phyloP scores from a whole-genome alignment of 805 yeast species.

The Teunomyces atbi region DNA sequence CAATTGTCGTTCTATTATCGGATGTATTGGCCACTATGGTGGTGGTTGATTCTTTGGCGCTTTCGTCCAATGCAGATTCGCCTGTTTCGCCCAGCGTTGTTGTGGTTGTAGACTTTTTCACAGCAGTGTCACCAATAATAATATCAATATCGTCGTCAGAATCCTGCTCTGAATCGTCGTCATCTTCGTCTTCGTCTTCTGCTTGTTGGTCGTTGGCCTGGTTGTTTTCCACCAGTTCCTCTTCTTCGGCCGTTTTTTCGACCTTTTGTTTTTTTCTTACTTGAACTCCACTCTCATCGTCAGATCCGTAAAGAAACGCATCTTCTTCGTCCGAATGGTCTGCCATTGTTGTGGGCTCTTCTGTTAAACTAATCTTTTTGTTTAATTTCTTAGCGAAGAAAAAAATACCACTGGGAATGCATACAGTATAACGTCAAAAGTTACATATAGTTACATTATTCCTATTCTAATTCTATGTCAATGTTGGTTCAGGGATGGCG shows the following conservation, averaged over 20 bases:
- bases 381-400: neutral
- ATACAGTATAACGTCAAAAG: neutral
- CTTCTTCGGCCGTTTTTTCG: slow-evolving; percentile 9
- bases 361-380: neutral
- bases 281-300: slow-evolving; percentile 30
- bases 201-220: slow-evolving; percentile 22
- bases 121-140: slow-evolving; percentile 52
- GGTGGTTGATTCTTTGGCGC: slow-evolving; percentile 31
- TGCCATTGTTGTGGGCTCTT: slow-evolving; percentile 8
- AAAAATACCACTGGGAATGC: neutral
- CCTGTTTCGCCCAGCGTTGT: slow-evolving; percentile 25
- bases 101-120: slow-evolving; percentile 19
- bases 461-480: neutral
- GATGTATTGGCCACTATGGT: slow-evolving; percentile 30
- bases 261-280: slow-evolving; percentile 27
- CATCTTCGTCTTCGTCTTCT: slow-evolving; percentile 23
- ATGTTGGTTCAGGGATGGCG: neutral
- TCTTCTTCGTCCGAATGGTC: slow-evolving; percentile 56
- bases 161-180: slow-evolving; percentile 46
- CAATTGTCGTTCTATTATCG: slow-evolving; percentile 47
- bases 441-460: slow-evolving; percentile 7
- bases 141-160: slow-evolving; percentile 78
- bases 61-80: slow-evolving; percentile 23
- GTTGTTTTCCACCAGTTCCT: slow-evolving; percentile 16
- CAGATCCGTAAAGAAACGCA: slow-evolving; percentile 64